Percentiles rank a stretch among this genome's conserved stretches.
Evolutionary conservation across 2,329 filamentous ascomycete species (phyloP).

Genomic region (Botrytis hyacinthi): DNA sequence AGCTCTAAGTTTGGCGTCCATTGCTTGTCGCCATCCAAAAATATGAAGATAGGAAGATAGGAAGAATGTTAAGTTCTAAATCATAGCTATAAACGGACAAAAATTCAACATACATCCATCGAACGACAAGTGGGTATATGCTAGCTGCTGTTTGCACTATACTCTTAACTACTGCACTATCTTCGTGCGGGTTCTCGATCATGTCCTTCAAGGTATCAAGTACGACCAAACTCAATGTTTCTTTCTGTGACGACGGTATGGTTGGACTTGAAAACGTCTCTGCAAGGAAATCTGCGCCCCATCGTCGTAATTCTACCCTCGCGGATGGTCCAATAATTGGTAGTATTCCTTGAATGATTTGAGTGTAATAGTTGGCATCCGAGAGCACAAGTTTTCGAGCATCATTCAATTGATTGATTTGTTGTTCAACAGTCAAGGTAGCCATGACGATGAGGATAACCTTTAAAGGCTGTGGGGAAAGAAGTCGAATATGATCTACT

Average conservation of each 20-base stretch:
- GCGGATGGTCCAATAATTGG: conserved; percentile 79
- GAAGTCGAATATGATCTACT: conserved; percentile 30
- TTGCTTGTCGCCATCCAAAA: conserved; percentile 3
- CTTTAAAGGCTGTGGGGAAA: conserved; percentile 15
- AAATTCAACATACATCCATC: conserved; percentile 78
- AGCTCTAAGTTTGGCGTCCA: not conserved
- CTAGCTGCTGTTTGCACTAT: conserved; percentile 86
- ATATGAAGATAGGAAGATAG: not conserved
- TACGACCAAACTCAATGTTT: conserved; percentile 71
- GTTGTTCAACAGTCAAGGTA: conserved; percentile 63
- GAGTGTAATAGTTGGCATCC: conserved; percentile 84
- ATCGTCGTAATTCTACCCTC: conserved; percentile 80
- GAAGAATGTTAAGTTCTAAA: conserved; percentile 2
- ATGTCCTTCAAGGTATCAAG: conserved; percentile 72
- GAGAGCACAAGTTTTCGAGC: conserved; percentile 86
- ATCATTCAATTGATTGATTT: conserved; percentile 83
- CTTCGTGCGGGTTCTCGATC: conserved; percentile 70
- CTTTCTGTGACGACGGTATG: conserved; percentile 74
- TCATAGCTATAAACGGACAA: conserved; percentile 22
- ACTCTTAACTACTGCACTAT: conserved; percentile 77
- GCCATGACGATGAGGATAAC: conserved; percentile 46
- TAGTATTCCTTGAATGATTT: conserved; percentile 89
- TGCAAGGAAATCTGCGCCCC: conserved; percentile 93
- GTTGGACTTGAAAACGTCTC: conserved; percentile 95
- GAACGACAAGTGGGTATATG: conserved; percentile 87